phyloP scores from a whole-genome alignment of 2,329 filamentous ascomycete species.

The Scedosporium apiospermum region DNA sequence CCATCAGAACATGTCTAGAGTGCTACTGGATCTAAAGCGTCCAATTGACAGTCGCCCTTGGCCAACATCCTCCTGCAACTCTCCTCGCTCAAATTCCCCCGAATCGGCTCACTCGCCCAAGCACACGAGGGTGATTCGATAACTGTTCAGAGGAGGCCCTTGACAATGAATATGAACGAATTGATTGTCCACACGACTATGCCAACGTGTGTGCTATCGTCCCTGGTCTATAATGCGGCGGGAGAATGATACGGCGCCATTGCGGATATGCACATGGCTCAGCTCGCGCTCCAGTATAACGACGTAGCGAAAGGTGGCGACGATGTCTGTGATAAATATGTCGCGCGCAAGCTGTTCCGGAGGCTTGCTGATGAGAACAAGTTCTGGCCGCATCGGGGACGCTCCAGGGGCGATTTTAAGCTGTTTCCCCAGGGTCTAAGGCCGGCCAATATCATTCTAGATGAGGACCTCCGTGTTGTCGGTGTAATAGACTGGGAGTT shows the following conservation, averaged over 20 bases:
- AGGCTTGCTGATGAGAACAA: constrained; percentile 11
- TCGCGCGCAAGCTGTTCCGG: constrained; percentile 23
- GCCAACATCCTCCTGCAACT: constrained; percentile 32
- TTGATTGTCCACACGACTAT: constrained; percentile 15
- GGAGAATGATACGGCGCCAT: constrained; percentile 23
- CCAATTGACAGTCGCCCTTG: constrained; percentile 18
- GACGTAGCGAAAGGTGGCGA: constrained; percentile 21
- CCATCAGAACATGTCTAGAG: constrained; percentile 17
- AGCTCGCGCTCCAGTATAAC: constrained; percentile 27
- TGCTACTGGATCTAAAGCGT: constrained; percentile 17
- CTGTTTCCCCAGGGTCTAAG: constrained; percentile 24
- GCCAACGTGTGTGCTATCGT: constrained; percentile 15
- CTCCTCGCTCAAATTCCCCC: constrained; percentile 19
- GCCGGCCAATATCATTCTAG: constrained; percentile 22
- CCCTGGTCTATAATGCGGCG: constrained; percentile 17
- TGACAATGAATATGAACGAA: constrained; percentile 30
- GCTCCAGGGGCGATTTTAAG: constrained; percentile 10
- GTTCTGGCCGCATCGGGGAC: not conserved
- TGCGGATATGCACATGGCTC: constrained; percentile 25
- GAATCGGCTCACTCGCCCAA: constrained; percentile 27
- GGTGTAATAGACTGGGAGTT: constrained; percentile 33
- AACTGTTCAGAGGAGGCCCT: constrained; percentile 20
- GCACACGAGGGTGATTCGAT: constrained; percentile 14
- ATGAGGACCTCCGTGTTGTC: constrained; percentile 16
- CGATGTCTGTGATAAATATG: constrained; percentile 21